A percentile compares a stretch with the other conserved stretches of the same genome.
phyloP scores from a whole-genome alignment of 495 filamentous ascomycete species.

The Neurospora intermedia region DNA sequence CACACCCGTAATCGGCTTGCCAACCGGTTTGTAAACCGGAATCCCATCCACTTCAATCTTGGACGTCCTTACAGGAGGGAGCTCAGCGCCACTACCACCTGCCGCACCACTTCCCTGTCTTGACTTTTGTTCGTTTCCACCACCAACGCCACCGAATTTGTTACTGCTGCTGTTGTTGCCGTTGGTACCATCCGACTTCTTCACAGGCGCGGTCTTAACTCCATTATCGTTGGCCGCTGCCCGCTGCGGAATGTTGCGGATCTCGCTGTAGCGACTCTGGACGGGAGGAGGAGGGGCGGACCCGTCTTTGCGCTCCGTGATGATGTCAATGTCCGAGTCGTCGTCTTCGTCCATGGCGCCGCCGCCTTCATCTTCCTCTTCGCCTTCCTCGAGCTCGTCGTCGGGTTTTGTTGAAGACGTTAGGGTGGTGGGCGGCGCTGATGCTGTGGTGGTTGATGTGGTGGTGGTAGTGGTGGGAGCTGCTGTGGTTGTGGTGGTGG shows the following conservation, averaged over 20 bases:
- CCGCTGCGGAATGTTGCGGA: conserved; percentile 58
- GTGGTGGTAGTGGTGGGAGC: background rate
- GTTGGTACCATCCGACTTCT: conserved; percentile 17
- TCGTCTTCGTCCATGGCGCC: conserved; percentile 60
- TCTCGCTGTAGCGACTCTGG: conserved; percentile 44
- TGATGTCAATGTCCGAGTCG: conserved; percentile 73
- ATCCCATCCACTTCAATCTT: conserved; percentile 77
- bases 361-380: conserved; percentile 56
- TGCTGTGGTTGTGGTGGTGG: background rate
- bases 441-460: conserved; percentile 1
- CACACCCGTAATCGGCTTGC: conserved; percentile 73
- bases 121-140: background rate
- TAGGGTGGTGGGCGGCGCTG: conserved; percentile 1
- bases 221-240: conserved; percentile 42
- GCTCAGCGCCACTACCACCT: conserved; percentile 22
- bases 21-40: conserved; percentile 60
- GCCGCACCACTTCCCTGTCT: conserved; percentile 1
- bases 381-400: conserved; percentile 45
- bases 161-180: background rate
- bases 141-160: background rate
- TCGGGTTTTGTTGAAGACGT: conserved; percentile 13
- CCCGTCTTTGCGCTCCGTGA: conserved; percentile 75
- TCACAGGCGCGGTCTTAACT: conserved; percentile 28
- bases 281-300: conserved; percentile 49
- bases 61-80: conserved; percentile 54